Conservation (phyloP, 2,329 filamentous ascomycete genomes). For the Pseudopithomyces maydicus region DNA sequence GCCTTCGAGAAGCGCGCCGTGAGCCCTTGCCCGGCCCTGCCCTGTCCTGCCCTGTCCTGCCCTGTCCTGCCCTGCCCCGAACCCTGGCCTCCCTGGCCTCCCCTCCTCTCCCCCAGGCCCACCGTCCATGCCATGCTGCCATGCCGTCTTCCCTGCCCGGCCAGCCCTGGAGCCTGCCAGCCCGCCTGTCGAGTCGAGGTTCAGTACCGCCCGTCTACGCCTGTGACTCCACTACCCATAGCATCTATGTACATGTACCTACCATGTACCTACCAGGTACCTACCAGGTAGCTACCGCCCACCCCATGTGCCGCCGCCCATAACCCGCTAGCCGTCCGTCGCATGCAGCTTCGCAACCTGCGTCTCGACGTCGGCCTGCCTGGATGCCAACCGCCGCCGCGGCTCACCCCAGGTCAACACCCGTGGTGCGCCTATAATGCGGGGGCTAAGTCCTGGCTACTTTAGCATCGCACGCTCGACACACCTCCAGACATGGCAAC, state of each 20-base stretch:
- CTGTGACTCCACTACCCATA: too few relatives aligned
- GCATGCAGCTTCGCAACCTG: conserved; percentile 18
- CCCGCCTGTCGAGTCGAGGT: too few relatives aligned
- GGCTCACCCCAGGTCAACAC: conserved; percentile 19
- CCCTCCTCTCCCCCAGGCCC: too few relatives aligned
- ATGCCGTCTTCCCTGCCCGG: too few relatives aligned
- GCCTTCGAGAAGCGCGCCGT: conserved; percentile 19
- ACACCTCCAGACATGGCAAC: conserved; percentile 12
- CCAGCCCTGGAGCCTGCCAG: too few relatives aligned
- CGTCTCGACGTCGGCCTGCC: conserved; percentile 21
- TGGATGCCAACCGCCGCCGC: conserved; percentile 29
- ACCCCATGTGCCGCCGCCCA: conserved; percentile 4
- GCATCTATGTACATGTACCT: too few relatives aligned
- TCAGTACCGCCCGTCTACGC: too few relatives aligned
- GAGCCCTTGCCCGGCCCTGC: background rate
- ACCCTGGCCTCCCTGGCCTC: too few relatives aligned
- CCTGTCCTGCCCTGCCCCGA: too few relatives aligned
- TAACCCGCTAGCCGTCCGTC: conserved; percentile 18
- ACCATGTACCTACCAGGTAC: background rate
- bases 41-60: too few relatives aligned
- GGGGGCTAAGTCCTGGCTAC: conserved; percentile 32
- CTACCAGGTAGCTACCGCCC: background rate
- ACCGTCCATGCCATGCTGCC: too few relatives aligned
- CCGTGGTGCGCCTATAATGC: conserved; percentile 40
- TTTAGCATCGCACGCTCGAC: conserved; percentile 23